phyloP scores from a whole-genome alignment of 140 eudicot genomes.

The Senecio squalidus region DNA sequence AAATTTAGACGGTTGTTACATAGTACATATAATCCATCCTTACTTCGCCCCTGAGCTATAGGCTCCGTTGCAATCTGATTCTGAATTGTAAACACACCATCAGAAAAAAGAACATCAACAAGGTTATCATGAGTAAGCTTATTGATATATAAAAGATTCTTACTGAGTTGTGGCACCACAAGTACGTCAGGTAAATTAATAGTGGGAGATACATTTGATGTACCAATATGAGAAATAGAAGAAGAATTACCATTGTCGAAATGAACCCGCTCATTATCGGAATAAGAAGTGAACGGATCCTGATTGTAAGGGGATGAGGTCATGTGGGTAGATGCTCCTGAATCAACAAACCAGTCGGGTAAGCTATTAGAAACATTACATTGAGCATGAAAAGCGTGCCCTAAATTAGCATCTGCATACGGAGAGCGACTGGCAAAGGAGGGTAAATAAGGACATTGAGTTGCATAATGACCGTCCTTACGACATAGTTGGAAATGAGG shows the following conservation, averaged over 20 bases:
- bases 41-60: no score
- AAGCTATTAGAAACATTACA: neutral
- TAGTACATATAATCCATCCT: no score
- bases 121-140: neutral
- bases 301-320: neutral
- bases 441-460: neutral
- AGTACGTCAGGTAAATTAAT: neutral
- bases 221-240: neutral
- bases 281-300: neutral
- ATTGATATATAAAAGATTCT: neutral
- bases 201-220: neutral
- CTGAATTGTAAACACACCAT: neutral
- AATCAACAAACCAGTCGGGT: neutral
- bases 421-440: neutral
- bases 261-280: neutral
- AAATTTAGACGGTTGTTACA: no score
- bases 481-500: neutral
- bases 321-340: neutral
- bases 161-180: neutral
- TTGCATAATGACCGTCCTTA: neutral
- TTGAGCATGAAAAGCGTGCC: neutral
- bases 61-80: no score
- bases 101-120: neutral
- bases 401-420: neutral
- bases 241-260: neutral